Percentiles rank a stretch among this genome's conserved stretches.
Conservation (phyloP, 331 rosid genomes). For the Stylosanthes scabra region DNA sequence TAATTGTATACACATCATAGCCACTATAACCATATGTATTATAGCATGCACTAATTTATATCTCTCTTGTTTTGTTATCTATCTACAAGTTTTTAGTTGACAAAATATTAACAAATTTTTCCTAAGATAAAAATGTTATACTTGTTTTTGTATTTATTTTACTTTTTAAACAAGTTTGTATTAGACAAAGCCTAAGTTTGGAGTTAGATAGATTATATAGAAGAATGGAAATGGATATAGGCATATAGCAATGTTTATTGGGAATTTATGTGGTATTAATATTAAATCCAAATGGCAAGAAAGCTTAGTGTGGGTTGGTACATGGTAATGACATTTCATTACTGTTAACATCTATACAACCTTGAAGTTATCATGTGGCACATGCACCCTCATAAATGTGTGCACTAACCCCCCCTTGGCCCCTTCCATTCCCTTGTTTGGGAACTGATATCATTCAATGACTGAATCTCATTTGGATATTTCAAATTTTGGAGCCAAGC, state of each 20-base stretch:
- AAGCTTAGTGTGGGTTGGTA: not conserved
- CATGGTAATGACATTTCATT: constrained; percentile 25
- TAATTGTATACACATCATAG: too few species aligned
- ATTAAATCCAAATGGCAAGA: not conserved
- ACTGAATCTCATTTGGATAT: constrained; percentile 4
- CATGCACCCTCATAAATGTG: constrained; percentile 63
- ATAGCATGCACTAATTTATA: too few species aligned
- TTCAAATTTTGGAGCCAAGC: not conserved
- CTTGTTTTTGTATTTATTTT: too few species aligned
- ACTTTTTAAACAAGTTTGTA: not conserved
- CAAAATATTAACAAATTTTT: too few species aligned
- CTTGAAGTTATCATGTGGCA: constrained; percentile 48
- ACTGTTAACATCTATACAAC: constrained; percentile 43
- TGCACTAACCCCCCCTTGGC: constrained; percentile 33
- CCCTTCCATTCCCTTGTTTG: not conserved
- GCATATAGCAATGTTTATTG: constrained; percentile 20
- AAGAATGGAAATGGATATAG: not conserved
- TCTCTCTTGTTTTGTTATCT: too few species aligned
- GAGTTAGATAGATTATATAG: not conserved
- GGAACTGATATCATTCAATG: constrained; percentile 42
- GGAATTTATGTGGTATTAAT: constrained; percentile 11
- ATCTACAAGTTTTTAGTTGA: too few species aligned
- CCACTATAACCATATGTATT: too few species aligned
- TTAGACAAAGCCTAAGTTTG: too few species aligned
- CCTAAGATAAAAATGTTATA: too few species aligned